A percentile compares a stretch with the other conserved stretches of the same genome.
Evolutionary conservation across 495 filamentous ascomycete species (phyloP).

Genomic region (Astrothelium subdiscretum): DNA sequence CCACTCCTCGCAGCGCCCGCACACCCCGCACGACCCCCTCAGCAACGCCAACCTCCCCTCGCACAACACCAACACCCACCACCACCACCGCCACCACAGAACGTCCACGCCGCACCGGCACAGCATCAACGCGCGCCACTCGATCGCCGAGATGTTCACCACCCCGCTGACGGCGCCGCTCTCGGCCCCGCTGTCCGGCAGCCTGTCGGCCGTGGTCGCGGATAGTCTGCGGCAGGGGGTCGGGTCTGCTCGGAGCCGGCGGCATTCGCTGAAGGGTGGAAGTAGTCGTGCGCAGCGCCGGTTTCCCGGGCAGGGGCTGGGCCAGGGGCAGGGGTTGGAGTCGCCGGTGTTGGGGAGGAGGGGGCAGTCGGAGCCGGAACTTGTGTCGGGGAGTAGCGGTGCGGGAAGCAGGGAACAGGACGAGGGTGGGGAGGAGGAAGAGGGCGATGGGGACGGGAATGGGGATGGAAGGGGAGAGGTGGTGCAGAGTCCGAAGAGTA

Average conservation of each 20-base stretch:
- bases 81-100: too few relatives aligned
- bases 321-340: background rate
- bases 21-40: constrained; percentile 3
- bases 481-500: constrained; percentile 5
- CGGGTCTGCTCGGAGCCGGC: too few relatives aligned
- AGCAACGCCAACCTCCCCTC: constrained; percentile 4
- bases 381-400: constrained; percentile 4
- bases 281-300: too few relatives aligned
- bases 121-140: constrained; percentile 12
- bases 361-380: constrained; percentile 6
- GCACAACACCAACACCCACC: too few relatives aligned
- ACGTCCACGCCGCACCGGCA: constrained; percentile 1
- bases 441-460: background rate
- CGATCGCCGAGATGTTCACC: constrained; percentile 20
- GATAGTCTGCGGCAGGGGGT: constrained; percentile 45
- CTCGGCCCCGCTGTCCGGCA: constrained; percentile 21
- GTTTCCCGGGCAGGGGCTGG: background rate
- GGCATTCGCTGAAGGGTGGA: too few relatives aligned
- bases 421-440: constrained; percentile 5
- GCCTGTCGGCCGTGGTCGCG: constrained; percentile 32
- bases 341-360: background rate
- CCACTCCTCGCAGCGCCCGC: background rate
- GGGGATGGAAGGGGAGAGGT: constrained; percentile 9
- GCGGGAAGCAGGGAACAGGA: constrained; percentile 9
- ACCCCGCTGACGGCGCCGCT: constrained; percentile 20